These are phyloP conservation scores for Neurospora pannonica DNA, from an alignment of 495 filamentous ascomycete species.

Conservation along the genomic window DNA sequence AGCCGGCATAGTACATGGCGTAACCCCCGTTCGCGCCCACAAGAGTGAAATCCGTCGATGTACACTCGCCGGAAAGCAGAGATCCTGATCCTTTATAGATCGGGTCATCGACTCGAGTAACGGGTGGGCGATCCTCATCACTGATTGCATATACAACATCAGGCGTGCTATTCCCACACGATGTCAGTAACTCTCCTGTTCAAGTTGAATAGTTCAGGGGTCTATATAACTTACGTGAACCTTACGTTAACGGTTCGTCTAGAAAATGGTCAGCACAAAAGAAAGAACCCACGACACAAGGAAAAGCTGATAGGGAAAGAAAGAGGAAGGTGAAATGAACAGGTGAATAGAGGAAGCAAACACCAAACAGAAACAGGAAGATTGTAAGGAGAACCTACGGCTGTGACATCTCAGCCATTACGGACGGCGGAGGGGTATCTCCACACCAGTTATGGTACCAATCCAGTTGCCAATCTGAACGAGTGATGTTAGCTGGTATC, in stretches of 20 bases:
- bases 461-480: not conserved
- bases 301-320: not conserved
- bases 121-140: not conserved
- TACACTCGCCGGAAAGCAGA: slow-evolving; percentile 16
- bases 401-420: not conserved
- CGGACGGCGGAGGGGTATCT: not conserved
- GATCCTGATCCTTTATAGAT: slow-evolving; percentile 10
- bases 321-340: not conserved
- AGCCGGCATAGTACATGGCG: slow-evolving; percentile 17
- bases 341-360: not conserved
- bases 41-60: slow-evolving; percentile 16
- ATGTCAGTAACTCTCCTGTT: not conserved
- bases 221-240: slow-evolving; percentile 10
- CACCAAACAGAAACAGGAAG: not conserved
- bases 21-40: slow-evolving; percentile 11
- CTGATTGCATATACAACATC: slow-evolving; percentile 8
- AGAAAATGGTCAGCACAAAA: not conserved
- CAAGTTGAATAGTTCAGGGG: not conserved
- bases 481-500: not conserved
- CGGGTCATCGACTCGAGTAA: slow-evolving; percentile 2
- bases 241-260: slow-evolving; percentile 13
- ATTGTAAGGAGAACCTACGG: not conserved
- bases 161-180: slow-evolving; percentile 5
- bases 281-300: not conserved
- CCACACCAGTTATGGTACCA: not conserved